A percentile compares a stretch with the other conserved stretches of the same genome.
phyloP scores from a whole-genome alignment of 192 early-diverging fungal genomes.

The Gonapodya prolifera region DNA sequence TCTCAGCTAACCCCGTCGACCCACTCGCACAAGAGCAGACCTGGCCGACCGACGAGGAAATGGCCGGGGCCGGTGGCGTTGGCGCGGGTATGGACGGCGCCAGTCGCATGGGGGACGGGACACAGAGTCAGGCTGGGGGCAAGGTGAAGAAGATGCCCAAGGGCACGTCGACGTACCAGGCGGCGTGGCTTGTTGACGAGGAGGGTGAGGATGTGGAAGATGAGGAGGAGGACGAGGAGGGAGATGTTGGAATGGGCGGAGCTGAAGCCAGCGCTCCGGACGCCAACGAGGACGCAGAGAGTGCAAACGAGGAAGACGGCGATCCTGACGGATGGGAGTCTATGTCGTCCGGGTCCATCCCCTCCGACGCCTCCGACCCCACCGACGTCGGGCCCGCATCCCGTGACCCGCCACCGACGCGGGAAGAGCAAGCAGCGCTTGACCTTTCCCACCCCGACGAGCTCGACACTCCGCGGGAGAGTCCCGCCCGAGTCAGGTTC shows the following conservation, averaged over 20 bases:
- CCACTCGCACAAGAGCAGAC: slow-evolving; percentile 90
- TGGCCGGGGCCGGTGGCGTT: slow-evolving; percentile 68
- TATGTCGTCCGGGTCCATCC: slow-evolving; percentile 9
- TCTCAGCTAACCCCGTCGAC: slow-evolving; percentile 78
- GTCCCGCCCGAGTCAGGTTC: slow-evolving; percentile 73
- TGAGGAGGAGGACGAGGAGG: slow-evolving; percentile 3
- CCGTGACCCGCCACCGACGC: slow-evolving; percentile 45
- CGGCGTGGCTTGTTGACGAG: slow-evolving; percentile 89
- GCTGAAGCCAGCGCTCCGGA: slow-evolving; percentile 17
- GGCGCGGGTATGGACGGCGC: slow-evolving; percentile 30
- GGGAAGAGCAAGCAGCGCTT: slow-evolving; percentile 33
- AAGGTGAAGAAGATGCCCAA: slow-evolving; percentile 67
- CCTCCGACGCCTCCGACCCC: background rate
- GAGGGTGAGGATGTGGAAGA: slow-evolving; percentile 40
- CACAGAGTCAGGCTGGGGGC: slow-evolving; percentile 16
- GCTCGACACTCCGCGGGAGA: slow-evolving; percentile 82
- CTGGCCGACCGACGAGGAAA: slow-evolving; percentile 96
- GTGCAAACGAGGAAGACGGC: slow-evolving; percentile 17
- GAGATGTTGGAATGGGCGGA: background rate
- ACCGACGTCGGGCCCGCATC: slow-evolving; percentile 2
- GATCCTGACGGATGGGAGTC: background rate
- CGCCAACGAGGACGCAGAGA: slow-evolving; percentile 20
- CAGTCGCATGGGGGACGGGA: slow-evolving; percentile 11
- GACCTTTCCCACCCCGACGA: slow-evolving; percentile 93
- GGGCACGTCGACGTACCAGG: slow-evolving; percentile 94